Base-by-base conservation (phyloP, 108 stramenopile species). In the Fragilaria radians region DNA sequence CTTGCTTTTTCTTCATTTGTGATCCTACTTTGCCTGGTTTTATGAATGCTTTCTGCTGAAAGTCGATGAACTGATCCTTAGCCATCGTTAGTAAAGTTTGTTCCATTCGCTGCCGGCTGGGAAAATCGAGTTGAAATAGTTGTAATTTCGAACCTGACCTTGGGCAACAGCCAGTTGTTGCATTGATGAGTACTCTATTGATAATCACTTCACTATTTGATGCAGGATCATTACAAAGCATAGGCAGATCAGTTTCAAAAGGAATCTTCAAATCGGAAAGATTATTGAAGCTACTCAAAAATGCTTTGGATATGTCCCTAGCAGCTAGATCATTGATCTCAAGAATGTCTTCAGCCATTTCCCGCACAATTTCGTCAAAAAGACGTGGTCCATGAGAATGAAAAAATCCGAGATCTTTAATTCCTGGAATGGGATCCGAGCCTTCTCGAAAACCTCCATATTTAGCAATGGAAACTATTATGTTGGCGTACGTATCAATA, bases 241-340 rank as follows among this genome's bases (percentile, higher is more conserved):
- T n/a, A n/a, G n/a, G n/a, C n/a, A n/a, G n/a, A n/a, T n/a, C n/a
- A n/a, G n/a, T n/a, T n/a, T n/a, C n/a, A n/a, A n/a, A n/a, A 5
- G 56, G 45, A n/a, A 61, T 52, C 50, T 45, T 50, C 54, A 89
- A 67, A 5, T 77, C 68, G 45, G 80, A 77, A 1, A 85, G 65
- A 7, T 81, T 62, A 57, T 85, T 76, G 51, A 82, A 82, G 0
- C 81, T 83, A 49, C 50, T 51, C 21, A 66, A 66, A 25, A 93
- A 74, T 0, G 87, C 74, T 70, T 85, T 89, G 65, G 85, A 77
- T 32, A 93, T 47, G 27, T 79, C 61, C 51, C 82, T 77, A 4
- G 88, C 88, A 56, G 83, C 73, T n/a, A 80, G 72, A 31, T 79
- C 63, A 11, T 83, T 68, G 30, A 93, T 83, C 70, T 93, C 91